Conservation (phyloP, 23 red algal species). For the Chondrus crispus region DNA sequence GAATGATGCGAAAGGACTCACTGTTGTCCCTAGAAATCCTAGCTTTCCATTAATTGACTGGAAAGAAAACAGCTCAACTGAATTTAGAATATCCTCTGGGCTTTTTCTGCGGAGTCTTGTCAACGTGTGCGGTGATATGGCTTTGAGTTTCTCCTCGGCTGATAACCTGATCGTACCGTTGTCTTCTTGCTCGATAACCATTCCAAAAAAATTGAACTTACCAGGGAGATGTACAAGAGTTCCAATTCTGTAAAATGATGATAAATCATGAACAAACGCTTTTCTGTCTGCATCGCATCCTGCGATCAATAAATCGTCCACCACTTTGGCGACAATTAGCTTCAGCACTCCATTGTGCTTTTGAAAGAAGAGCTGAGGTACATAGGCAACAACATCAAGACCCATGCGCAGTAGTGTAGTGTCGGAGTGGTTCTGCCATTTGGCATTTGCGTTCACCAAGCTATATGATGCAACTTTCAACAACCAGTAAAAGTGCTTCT, state of each 20-base stretch:
- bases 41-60: not conserved
- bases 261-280: not conserved
- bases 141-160: not conserved
- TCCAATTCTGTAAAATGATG: not conserved
- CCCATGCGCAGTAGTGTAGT: not conserved
- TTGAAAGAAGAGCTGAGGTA: not conserved
- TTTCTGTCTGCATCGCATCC: not conserved
- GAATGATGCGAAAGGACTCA: not conserved
- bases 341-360: not conserved
- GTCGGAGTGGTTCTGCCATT: not conserved
- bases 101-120: not conserved
- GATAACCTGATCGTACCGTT: not conserved
- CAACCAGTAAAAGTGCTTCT: not conserved
- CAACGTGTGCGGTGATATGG: not conserved
- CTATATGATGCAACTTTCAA: not conserved
- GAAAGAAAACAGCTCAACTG: not conserved
- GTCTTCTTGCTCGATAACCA: not conserved
- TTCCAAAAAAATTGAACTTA: not conserved
- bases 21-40: not conserved
- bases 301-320: not conserved
- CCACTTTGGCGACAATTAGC: not conserved
- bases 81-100: not conserved
- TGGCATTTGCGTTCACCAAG: not conserved
- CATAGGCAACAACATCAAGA: not conserved
- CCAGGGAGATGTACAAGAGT: not conserved